A percentile compares a stretch with the other conserved stretches of the same genome.
Conservation (phyloP, 192 early-diverging fungal genomes). For the Backusella macrospora region DNA sequence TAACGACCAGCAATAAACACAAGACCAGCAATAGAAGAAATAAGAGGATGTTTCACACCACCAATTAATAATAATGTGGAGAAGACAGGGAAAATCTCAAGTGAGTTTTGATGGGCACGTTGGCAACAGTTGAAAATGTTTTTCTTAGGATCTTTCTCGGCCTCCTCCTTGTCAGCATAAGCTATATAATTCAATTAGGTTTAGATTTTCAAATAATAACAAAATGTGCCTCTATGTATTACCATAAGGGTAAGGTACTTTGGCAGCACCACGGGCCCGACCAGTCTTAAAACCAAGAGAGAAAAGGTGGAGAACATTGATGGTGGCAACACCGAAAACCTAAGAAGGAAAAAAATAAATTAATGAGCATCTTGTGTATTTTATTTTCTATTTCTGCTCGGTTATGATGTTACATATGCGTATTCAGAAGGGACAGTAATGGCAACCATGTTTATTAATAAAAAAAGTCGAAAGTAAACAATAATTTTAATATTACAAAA, state of each 20-base stretch:
- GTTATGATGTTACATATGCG: constrained; percentile 53
- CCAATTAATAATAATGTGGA: constrained; percentile 52
- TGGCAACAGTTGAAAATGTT: constrained; percentile 74
- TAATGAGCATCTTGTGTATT: constrained; percentile 9
- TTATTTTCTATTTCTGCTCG: background rate
- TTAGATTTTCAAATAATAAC: background rate
- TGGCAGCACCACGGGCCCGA: constrained; percentile 56
- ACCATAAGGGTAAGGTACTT: constrained; percentile 71
- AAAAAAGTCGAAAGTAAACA: constrained; percentile 13
- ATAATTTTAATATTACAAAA: background rate
- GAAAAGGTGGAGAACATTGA: constrained; percentile 4
- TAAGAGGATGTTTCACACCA: constrained; percentile 55
- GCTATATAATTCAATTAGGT: constrained; percentile 32
- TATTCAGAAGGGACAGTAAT: constrained; percentile 54
- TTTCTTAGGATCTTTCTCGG: constrained; percentile 64
- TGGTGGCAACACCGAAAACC: constrained; percentile 17
- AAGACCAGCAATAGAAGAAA: constrained; percentile 57
- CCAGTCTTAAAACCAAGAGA: constrained; percentile 44
- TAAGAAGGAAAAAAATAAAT: constrained; percentile 21
- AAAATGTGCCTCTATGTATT: constrained; percentile 12
- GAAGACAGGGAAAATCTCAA: constrained; percentile 64
- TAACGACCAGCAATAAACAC: constrained; percentile 54
- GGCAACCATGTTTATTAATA: constrained; percentile 37
- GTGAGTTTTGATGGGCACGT: constrained; percentile 66
- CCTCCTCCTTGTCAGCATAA: constrained; percentile 62